phyloP scores from a whole-genome alignment of 1,284 basidiomycete species.

The Pholiota adiposa region DNA sequence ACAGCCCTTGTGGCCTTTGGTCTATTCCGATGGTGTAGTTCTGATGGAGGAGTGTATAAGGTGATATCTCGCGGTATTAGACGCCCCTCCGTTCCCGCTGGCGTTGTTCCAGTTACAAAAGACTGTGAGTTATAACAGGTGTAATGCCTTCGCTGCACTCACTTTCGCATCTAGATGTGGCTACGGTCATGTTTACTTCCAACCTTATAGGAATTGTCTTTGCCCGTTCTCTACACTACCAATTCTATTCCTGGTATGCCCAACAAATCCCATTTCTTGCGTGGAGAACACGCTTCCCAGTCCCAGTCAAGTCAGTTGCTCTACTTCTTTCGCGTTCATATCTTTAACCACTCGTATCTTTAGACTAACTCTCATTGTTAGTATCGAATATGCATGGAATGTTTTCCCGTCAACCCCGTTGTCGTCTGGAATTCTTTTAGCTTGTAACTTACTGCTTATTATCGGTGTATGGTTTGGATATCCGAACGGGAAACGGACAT shows the following conservation, averaged over 20 bases:
- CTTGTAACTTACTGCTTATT: slow-evolving; percentile 62
- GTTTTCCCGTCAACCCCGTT: slow-evolving; percentile 79
- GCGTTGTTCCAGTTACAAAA: slow-evolving; percentile 48
- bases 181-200: slow-evolving; percentile 85
- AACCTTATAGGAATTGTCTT: slow-evolving; percentile 93
- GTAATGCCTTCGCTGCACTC: not conserved
- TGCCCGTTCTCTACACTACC: slow-evolving; percentile 96
- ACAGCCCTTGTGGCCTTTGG: slow-evolving; percentile 69
- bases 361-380: slow-evolving; percentile 65
- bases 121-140: slow-evolving; percentile 54
- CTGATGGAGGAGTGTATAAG: slow-evolving; percentile 62
- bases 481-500: slow-evolving; percentile 19
- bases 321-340: not conserved
- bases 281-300: slow-evolving; percentile 73
- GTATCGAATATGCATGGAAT: slow-evolving; percentile 89
- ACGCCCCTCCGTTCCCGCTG: slow-evolving; percentile 53
- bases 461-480: slow-evolving; percentile 61
- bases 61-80: slow-evolving; percentile 64
- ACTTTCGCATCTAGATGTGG: slow-evolving; percentile 62
- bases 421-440: slow-evolving; percentile 70
- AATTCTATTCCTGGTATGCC: slow-evolving; percentile 99
- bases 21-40: slow-evolving; percentile 70
- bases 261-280: slow-evolving; percentile 89
- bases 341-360: slow-evolving; percentile 5
- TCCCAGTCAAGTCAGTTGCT: slow-evolving; percentile 60